Conservation (phyloP, 345 rosid species). For the Boechera divaricarpa region DNA sequence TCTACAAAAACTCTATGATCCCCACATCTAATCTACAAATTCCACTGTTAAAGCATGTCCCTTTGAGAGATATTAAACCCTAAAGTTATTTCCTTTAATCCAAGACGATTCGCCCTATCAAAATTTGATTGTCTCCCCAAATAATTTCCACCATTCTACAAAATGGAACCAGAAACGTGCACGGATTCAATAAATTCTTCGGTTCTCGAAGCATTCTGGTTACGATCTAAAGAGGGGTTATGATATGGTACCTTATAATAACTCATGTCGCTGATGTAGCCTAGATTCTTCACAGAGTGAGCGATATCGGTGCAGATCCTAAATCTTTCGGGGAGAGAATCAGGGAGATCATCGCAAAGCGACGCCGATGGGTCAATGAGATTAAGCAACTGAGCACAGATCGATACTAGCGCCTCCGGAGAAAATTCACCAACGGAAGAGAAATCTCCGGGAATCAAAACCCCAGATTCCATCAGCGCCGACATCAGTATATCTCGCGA, state of each 20-base stretch:
- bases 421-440: conserved; percentile 50
- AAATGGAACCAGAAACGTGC: neutral
- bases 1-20: too few species aligned
- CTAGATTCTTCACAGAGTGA: conserved; percentile 58
- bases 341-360: conserved; percentile 51
- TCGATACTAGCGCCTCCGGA: conserved; percentile 53
- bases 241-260: conserved; percentile 59
- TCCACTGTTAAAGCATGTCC: neutral
- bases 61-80: neutral
- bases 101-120: neutral
- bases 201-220: neutral
- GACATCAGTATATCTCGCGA: conserved; percentile 48
- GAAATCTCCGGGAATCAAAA: conserved; percentile 56
- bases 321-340: conserved; percentile 59
- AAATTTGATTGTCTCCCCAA: neutral
- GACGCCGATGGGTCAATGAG: conserved; percentile 51
- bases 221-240: neutral
- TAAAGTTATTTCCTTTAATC: conserved; percentile 3
- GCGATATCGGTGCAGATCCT: conserved; percentile 69
- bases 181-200: neutral
- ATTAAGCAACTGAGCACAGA: conserved; percentile 69
- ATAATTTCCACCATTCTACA: neutral
- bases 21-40: neutral
- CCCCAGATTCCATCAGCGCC: conserved; percentile 56
- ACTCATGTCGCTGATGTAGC: conserved; percentile 65